A percentile compares a stretch with the other conserved stretches of the same genome.
Conservation (phyloP, 306 rosid genomes). For the Mucuna pruriens region DNA sequence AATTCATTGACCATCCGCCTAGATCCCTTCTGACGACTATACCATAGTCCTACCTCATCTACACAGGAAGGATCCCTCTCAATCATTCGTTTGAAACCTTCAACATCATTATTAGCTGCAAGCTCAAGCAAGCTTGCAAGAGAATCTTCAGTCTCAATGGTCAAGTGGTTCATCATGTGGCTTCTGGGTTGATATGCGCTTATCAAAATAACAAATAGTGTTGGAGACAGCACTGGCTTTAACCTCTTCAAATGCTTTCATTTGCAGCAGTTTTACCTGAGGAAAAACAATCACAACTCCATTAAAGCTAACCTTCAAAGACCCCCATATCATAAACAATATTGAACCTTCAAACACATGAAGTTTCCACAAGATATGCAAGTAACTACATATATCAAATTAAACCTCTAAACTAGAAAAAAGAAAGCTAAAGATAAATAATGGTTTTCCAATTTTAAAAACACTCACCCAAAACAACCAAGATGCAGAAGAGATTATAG, state of each 20-base stretch:
- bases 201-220: not conserved
- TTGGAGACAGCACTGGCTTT: conserved; percentile 4
- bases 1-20: conserved; percentile 13
- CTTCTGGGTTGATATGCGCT: not conserved
- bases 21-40: not conserved
- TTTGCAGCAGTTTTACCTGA: conserved; percentile 42
- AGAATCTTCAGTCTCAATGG: conserved; percentile 19
- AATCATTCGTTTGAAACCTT: conserved; percentile 15
- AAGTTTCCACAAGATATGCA: not conserved
- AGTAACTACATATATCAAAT: not conserved
- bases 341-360: not conserved
- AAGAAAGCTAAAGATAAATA: not conserved
- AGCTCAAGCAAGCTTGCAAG: conserved; percentile 10
- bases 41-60: conserved; percentile 3
- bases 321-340: not conserved
- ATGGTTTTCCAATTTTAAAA: not conserved
- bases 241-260: conserved; percentile 53
- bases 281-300: not conserved
- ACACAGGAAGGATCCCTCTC: conserved; percentile 24
- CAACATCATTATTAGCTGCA: not conserved
- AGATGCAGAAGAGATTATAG: not conserved
- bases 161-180: conserved; percentile 1
- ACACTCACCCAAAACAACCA: not conserved
- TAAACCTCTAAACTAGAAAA: not conserved
- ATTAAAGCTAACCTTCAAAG: not conserved